Conservation (phyloP, 2,329 filamentous ascomycete genomes). For the Fusarium pseudograminearum region DNA sequence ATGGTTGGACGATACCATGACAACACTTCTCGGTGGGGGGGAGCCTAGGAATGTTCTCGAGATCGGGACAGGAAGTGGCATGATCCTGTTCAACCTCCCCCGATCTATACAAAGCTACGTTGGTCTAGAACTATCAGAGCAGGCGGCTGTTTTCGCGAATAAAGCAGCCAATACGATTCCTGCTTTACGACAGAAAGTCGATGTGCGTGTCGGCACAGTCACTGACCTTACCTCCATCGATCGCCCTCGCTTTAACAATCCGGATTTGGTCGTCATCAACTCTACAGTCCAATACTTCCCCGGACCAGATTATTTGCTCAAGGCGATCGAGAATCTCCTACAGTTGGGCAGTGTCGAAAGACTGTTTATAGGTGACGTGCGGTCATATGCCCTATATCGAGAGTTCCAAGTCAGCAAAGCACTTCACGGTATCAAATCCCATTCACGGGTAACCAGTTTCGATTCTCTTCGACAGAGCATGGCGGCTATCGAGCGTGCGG, state of each 20-base stretch:
- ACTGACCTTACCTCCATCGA: neutral
- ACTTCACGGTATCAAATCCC: neutral
- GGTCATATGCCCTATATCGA: conserved; percentile 34
- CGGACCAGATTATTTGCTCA: conserved; percentile 41
- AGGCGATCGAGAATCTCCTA: conserved; percentile 34
- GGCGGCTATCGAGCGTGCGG: conserved; percentile 21
- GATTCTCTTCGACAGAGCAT: conserved; percentile 8
- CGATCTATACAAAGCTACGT: conserved; percentile 35
- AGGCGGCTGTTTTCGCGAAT: neutral
- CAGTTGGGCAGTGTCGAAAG: conserved; percentile 10
- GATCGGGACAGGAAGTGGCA: conserved; percentile 45
- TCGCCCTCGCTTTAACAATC: neutral
- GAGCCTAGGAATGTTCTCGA: conserved; percentile 31
- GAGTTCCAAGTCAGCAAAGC: conserved; percentile 38
- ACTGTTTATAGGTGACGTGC: conserved; percentile 44
- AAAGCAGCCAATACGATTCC: neutral
- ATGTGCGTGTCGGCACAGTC: neutral
- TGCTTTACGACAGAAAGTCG: neutral
- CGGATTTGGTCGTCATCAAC: conserved; percentile 43
- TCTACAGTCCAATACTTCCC: conserved; percentile 50
- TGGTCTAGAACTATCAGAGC: conserved; percentile 39
- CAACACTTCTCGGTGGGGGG: conserved; percentile 8
- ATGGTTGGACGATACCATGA: conserved; percentile 47
- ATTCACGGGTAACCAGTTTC: neutral
- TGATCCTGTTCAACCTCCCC: conserved; percentile 46